These are phyloP conservation scores for Suillus decipiens DNA, from an alignment of 768 basidiomycete species.

Conservation along the genomic window DNA sequence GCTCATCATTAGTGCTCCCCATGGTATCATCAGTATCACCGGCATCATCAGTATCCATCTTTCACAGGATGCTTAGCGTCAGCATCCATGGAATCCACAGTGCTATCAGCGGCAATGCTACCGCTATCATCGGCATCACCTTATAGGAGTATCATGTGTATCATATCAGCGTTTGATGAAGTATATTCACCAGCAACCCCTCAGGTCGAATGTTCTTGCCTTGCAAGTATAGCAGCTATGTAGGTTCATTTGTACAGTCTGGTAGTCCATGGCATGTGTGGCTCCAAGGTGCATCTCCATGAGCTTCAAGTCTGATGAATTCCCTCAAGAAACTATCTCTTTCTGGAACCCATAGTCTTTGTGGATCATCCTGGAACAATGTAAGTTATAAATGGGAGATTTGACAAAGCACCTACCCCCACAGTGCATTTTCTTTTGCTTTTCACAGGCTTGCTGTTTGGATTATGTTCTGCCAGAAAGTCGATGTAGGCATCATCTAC, in stretches of 20 bases:
- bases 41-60: no score
- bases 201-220: no score
- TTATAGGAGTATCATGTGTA: no score
- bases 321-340: slow-evolving; percentile 1
- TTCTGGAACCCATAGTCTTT: slow-evolving; percentile 1
- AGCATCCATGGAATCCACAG: no score
- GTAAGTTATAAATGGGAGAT: slow-evolving; percentile 4
- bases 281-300: not conserved
- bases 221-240: no score
- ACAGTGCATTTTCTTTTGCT: not conserved
- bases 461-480: slow-evolving; percentile 7
- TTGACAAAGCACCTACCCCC: not conserved
- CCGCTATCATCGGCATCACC: no score
- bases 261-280: not conserved
- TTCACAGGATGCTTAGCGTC: no score
- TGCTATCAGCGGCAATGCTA: no score
- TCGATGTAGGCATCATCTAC: not conserved
- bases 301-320: slow-evolving; percentile 2
- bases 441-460: not conserved
- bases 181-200: no score
- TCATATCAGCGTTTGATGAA: no score
- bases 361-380: slow-evolving; percentile 4
- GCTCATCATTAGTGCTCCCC: no score
- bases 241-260: not conserved
- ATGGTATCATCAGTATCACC: no score